Evolutionary conservation across 2,329 filamentous ascomycete species (phyloP).

Genomic region (Trichoderma koningiopsis): DNA sequence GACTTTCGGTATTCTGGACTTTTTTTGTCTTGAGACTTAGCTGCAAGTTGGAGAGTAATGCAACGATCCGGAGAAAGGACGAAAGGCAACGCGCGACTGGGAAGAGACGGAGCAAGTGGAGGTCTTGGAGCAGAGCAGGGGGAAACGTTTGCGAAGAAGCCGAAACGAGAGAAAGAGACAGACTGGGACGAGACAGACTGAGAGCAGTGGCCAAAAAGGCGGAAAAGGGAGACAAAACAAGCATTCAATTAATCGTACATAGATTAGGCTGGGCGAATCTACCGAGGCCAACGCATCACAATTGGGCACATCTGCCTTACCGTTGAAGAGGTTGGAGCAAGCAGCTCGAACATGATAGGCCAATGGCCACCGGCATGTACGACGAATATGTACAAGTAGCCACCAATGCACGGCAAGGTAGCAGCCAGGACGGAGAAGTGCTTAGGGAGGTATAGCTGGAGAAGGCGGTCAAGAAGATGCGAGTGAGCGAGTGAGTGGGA

Average conservation of each 20-base stretch:
- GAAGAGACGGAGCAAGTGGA: background rate
- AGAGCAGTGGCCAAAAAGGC: slow-evolving; percentile 5
- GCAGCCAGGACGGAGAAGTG: background rate
- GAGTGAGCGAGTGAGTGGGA: background rate
- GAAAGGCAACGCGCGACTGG: background rate
- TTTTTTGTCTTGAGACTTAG: background rate
- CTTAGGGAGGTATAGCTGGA: background rate
- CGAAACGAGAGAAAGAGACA: background rate
- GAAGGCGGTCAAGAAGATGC: slow-evolving; percentile 7
- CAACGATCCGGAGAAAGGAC: background rate
- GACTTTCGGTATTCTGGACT: background rate
- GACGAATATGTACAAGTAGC: background rate
- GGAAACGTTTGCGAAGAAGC: background rate
- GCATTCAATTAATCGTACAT: slow-evolving; percentile 26
- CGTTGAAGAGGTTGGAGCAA: slow-evolving; percentile 20
- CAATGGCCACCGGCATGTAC: slow-evolving; percentile 3
- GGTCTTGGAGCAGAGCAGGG: background rate
- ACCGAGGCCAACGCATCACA: slow-evolving; percentile 22
- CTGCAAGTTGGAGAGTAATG: background rate
- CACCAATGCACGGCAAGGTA: background rate
- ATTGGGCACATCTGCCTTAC: slow-evolving; percentile 23
- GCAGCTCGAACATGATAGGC: slow-evolving; percentile 3
- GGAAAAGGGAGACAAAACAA: slow-evolving; percentile 2
- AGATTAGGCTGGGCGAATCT: slow-evolving; percentile 22
- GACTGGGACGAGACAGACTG: background rate